Conservation (phyloP, 225 moss, liverwort and hornwort genomes). For the Takakia lepidozioides region DNA sequence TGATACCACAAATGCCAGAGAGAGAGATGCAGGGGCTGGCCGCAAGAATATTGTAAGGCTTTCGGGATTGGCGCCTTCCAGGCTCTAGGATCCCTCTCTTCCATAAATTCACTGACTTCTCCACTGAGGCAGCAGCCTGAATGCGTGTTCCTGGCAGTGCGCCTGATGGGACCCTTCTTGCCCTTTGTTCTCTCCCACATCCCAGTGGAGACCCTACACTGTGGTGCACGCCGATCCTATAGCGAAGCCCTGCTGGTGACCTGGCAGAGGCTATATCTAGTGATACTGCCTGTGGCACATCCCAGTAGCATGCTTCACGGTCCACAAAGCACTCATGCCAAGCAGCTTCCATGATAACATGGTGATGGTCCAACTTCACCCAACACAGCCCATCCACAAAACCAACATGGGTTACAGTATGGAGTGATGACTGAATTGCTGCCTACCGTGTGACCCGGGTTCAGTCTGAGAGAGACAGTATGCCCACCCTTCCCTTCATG, state of each 20-base stretch:
- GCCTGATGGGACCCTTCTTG: conserved; percentile 39
- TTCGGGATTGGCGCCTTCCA: conserved; percentile 16
- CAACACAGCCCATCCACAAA: too few relatives aligned
- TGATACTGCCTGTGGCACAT: conserved; percentile 65
- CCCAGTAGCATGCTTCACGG: conserved; percentile 75
- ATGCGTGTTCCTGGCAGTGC: conserved; percentile 56
- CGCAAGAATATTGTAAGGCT: conserved; percentile 52
- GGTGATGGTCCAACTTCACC: conserved; percentile 65
- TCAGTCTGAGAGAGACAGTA: too few relatives aligned
- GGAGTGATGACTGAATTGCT: too few relatives aligned
- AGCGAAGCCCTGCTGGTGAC: conserved; percentile 50
- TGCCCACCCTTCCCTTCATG: too few relatives aligned
- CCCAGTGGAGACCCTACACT: conserved; percentile 58
- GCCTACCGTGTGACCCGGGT: too few relatives aligned
- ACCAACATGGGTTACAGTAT: too few relatives aligned
- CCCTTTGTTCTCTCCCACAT: conserved; percentile 36
- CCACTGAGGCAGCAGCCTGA: conserved; percentile 65
- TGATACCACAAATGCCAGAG: conserved; percentile 74
- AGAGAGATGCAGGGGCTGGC: conserved; percentile 54
- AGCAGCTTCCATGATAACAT: conserved; percentile 59
- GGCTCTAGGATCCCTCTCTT: conserved; percentile 19
- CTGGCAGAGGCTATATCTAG: conserved; percentile 60
- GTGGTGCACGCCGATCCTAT: conserved; percentile 68
- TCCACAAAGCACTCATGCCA: conserved; percentile 59
- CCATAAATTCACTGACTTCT: conserved; percentile 66